phyloP scores from a whole-genome alignment of 306 rosid species.

The Lupinus albus region DNA sequence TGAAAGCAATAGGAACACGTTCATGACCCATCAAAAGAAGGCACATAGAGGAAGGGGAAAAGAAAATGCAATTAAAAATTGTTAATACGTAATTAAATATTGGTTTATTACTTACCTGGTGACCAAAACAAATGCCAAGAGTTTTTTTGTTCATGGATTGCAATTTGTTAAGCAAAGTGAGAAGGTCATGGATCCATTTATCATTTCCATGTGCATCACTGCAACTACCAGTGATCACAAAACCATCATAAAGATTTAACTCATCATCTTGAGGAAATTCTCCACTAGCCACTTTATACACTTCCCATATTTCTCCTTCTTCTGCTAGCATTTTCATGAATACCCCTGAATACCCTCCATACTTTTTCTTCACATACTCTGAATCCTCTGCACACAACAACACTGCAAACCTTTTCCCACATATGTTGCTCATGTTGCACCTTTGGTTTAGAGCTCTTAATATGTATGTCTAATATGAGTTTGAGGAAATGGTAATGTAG shows the following conservation, averaged over 20 bases:
- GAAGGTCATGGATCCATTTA: slow-evolving; percentile 64
- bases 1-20: background rate
- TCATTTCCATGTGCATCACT: slow-evolving; percentile 82
- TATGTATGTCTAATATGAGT: background rate
- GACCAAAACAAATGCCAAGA: slow-evolving; percentile 92
- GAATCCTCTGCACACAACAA: slow-evolving; percentile 84
- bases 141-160: slow-evolving; percentile 64
- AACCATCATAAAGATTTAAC: slow-evolving; percentile 60
- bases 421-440: slow-evolving; percentile 12
- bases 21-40: background rate
- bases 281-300: slow-evolving; percentile 64
- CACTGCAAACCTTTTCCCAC: slow-evolving; percentile 58
- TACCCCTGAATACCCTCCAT: slow-evolving; percentile 87
- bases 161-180: slow-evolving; percentile 54
- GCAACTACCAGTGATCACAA: slow-evolving; percentile 83
- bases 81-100: too few relatives aligned
- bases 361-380: slow-evolving; percentile 67
- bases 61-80: background rate
- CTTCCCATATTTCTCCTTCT: slow-evolving; percentile 78
- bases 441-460: background rate
- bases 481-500: background rate
- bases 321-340: slow-evolving; percentile 77
- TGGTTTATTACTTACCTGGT: slow-evolving; percentile 53
- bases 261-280: slow-evolving; percentile 68
- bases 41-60: background rate